phyloP scores from a whole-genome alignment of 1,284 basidiomycete genomes.

The Ceratorhiza oryzae-sativae region DNA sequence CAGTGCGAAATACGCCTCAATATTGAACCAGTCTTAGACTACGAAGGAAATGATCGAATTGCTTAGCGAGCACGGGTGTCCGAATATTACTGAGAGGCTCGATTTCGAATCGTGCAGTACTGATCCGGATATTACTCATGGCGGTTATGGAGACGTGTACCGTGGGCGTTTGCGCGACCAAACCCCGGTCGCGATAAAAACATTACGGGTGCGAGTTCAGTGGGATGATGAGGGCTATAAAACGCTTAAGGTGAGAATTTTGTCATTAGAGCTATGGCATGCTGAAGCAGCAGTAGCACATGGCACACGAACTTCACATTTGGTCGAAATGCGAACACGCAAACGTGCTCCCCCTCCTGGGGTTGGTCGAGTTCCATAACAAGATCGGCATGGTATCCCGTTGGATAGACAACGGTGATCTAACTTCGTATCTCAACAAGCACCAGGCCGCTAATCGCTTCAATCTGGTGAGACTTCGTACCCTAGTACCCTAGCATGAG shows the following conservation, averaged over 20 bases:
- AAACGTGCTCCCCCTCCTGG: slow-evolving; percentile 10
- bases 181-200: slow-evolving; percentile 12
- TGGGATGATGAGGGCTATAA: background rate
- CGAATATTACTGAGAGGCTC: background rate
- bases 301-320: background rate
- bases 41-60: background rate
- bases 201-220: background rate
- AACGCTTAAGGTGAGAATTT: background rate
- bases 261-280: background rate
- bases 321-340: slow-evolving; percentile 22
- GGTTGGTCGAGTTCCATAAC: background rate
- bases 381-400: slow-evolving; percentile 21
- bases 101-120: background rate
- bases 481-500: no score
- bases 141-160: slow-evolving; percentile 13
- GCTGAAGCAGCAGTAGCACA: background rate
- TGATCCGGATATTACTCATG: background rate
- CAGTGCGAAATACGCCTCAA: no score
- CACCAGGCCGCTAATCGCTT: background rate
- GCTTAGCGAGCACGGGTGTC: slow-evolving; percentile 9
- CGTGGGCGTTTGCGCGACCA: background rate
- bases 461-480: background rate
- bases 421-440: background rate
- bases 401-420: slow-evolving; percentile 11
- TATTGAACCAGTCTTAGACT: background rate